Conservation (phyloP, 352 stramenopile genomes). For the Globisporangium canariense region DNA sequence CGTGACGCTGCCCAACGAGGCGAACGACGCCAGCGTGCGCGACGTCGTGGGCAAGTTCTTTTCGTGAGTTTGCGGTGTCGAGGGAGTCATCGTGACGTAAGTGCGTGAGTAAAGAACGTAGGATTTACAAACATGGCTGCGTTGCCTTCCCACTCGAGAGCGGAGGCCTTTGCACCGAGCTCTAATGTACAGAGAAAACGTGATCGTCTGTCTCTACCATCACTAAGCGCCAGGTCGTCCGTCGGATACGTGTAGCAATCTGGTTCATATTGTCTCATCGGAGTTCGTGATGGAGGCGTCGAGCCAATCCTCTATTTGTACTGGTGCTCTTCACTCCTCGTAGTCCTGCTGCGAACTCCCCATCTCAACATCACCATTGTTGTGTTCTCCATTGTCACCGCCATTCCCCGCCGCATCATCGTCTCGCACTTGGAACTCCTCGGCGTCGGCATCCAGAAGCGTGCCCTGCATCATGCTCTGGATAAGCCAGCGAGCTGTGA, state of each 20-base stretch:
- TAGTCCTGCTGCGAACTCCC: neutral
- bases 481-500: slow-evolving; percentile 66
- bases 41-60: slow-evolving; percentile 46
- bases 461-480: slow-evolving; percentile 50
- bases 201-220: too few relatives aligned
- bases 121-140: too few relatives aligned
- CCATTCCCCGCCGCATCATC: neutral
- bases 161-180: too few relatives aligned
- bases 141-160: too few relatives aligned
- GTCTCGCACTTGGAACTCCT: slow-evolving; percentile 25
- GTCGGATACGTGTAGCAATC: too few relatives aligned
- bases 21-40: slow-evolving; percentile 40
- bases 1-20: slow-evolving; percentile 49
- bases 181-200: too few relatives aligned
- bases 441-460: slow-evolving; percentile 24
- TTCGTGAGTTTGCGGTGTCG: slow-evolving; percentile 1
- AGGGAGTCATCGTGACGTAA: too few relatives aligned
- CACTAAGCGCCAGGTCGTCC: too few relatives aligned
- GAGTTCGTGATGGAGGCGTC: too few relatives aligned
- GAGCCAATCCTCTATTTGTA: neutral
- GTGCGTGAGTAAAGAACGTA: too few relatives aligned
- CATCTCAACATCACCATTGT: neutral
- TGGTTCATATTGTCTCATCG: too few relatives aligned
- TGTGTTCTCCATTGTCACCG: neutral
- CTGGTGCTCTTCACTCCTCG: neutral